Evolutionary conservation across 139 green algal genomes (phyloP), one percentile per base, ranked within the genome.

Genomic region (Haematococcus sp.): DNA sequence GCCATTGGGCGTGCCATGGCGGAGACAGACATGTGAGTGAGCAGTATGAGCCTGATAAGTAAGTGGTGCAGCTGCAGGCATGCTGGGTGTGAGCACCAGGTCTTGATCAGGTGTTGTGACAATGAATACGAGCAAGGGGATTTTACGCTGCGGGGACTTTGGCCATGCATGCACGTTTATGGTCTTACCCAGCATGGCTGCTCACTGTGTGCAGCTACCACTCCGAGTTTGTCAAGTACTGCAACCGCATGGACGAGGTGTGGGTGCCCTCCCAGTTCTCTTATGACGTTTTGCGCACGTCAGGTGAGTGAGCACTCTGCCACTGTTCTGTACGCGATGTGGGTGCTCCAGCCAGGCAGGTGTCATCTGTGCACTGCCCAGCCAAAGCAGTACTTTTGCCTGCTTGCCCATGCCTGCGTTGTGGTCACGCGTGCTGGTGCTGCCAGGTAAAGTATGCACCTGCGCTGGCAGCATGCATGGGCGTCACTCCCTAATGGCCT

Each of bases 181-280:
- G 9, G 58, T 65, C 4, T 19, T 17, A 34, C 25, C 25, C 35
- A 31, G n/a, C 20, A 23, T 4, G 25, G 25, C n/a, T n/a, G 25
- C 35, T 3, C 15, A 11, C 4, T 61, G 15, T 4, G 22, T 27
- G 58, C 58, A 65, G 58, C 11, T 65, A 40, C 58, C 58, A 65
- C 27, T 27, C 58, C 4, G 58, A 65, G 58, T 77, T 77, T 40
- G 59, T 77, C 16, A 46, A 56, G 59, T 30, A 63, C 5, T 77
- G 71, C 40, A 70, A 77, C 59, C 27, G 30, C 13, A 77, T 77
- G 71, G 71, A 77, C 31, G 71, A 77, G 35, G 32, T 77, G 4
- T 77, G 71, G 71, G 71, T 77, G 43, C 71, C 71, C 15, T 71
- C 59, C 9, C 5, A 70, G 35, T 77, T 77, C 71, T 68, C 54